These are phyloP conservation scores for Metschnikowia gruessii DNA, from an alignment of 805 yeast genomes.

Conservation along the genomic window DNA sequence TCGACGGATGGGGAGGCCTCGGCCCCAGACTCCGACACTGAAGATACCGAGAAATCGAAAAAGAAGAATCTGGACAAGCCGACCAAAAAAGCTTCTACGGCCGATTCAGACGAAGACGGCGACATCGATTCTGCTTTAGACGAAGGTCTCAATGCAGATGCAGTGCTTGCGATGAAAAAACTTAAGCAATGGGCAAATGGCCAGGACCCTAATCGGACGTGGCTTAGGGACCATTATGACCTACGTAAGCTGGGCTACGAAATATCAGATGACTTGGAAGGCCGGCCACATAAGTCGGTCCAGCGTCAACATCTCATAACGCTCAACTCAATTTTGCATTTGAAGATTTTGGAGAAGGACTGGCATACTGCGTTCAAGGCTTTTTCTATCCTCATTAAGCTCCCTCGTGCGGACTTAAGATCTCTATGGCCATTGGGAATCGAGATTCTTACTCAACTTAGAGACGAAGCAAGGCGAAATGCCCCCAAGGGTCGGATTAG, in stretches of 20 bases:
- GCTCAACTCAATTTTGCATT: slow-evolving; percentile 47
- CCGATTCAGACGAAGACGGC: not conserved
- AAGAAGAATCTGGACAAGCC: not conserved
- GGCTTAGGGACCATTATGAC: slow-evolving; percentile 11
- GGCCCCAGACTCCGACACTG: slow-evolving; percentile 1
- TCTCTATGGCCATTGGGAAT: slow-evolving; percentile 64
- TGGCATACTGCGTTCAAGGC: slow-evolving; percentile 58
- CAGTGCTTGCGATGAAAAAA: slow-evolving; percentile 6
- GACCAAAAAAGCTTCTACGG: not conserved
- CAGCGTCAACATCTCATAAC: slow-evolving; percentile 30
- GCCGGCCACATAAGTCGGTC: slow-evolving; percentile 6
- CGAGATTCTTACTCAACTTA: slow-evolving; percentile 41
- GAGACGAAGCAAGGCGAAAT: slow-evolving; percentile 3
- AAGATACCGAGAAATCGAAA: not conserved
- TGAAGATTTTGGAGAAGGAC: slow-evolving; percentile 44
- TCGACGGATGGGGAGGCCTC: no score
- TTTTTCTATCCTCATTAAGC: slow-evolving; percentile 47
- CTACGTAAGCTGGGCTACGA: slow-evolving; percentile 18
- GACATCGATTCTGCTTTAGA: not conserved
- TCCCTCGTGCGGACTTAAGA: slow-evolving; percentile 50
- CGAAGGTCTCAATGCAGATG: not conserved
- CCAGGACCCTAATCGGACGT: slow-evolving; percentile 7
- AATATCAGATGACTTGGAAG: slow-evolving; percentile 13
- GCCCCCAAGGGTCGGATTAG: not conserved
- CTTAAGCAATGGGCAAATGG: slow-evolving; percentile 10